A percentile compares a stretch with the other conserved stretches of the same genome.
Evolutionary conservation across 148 eudicot genomes (phyloP).

Genomic region (Chenopodium quinoa): DNA sequence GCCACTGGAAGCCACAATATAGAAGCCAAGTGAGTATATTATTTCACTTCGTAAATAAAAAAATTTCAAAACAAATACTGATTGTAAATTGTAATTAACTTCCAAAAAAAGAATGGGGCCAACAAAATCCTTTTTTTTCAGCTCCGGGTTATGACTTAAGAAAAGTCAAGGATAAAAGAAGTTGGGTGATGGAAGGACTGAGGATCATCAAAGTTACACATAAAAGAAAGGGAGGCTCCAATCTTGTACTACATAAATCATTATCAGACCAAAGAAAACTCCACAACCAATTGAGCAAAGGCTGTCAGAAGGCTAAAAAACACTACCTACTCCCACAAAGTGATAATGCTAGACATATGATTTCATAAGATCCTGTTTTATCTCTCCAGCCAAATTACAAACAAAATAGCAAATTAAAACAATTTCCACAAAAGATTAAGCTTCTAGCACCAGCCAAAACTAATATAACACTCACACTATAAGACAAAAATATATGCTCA

Average conservation of each 20-base stretch:
- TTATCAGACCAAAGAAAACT: neutral
- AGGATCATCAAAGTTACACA: neutral
- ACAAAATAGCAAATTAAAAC: neutral
- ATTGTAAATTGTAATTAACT: no score
- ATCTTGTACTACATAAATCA: no score
- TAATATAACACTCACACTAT: no score
- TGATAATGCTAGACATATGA: neutral
- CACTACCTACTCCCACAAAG: neutral
- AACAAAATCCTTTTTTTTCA: neutral
- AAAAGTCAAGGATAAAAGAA: neutral
- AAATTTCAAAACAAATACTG: no score
- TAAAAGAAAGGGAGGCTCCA: neutral
- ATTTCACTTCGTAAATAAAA: neutral
- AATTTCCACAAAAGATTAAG: neutral
- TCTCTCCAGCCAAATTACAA: neutral
- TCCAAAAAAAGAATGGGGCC: no score
- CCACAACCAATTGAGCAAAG: neutral
- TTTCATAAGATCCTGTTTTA: neutral
- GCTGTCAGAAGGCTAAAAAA: neutral
- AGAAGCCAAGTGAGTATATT: slow-evolving; percentile 10
- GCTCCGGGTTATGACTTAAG: neutral
- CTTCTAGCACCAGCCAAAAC: neutral
- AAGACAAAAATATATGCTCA: neutral
- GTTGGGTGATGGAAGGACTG: neutral
- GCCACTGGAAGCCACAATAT: slow-evolving; percentile 59